These are phyloP conservation scores for Colletotrichum karsti DNA, from an alignment of 2,329 filamentous ascomycete species.

Conservation along the genomic window DNA sequence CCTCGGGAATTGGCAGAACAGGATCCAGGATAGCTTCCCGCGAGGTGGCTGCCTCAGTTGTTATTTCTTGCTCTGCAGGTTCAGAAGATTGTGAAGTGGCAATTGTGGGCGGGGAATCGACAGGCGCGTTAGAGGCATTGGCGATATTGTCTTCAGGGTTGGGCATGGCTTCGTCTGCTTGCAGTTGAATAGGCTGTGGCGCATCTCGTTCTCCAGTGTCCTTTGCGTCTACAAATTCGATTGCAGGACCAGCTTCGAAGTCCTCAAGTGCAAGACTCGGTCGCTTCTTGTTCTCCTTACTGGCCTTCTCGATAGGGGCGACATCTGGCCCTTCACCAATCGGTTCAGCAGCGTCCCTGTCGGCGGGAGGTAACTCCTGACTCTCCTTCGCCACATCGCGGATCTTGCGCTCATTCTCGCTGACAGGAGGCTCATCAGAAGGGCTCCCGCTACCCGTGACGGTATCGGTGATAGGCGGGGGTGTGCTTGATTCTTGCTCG, in stretches of 20 bases:
- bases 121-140: no score
- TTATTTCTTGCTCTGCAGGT: neutral
- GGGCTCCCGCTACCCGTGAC: neutral
- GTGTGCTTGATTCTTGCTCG: no score
- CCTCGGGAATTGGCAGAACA: neutral
- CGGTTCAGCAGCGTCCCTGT: neutral
- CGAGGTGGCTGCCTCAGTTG: neutral
- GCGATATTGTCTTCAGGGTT: no score
- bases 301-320: conserved; percentile 35
- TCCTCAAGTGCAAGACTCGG: conserved; percentile 4
- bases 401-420: neutral
- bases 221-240: neutral
- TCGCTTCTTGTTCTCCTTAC: conserved; percentile 45
- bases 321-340: neutral
- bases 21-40: neutral
- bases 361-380: no score
- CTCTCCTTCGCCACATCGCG: neutral
- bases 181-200: no score
- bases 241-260: neutral
- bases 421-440: neutral
- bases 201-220: neutral
- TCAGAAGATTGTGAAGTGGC: neutral
- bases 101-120: no score
- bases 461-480: neutral
- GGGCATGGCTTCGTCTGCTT: no score